Evolutionary conservation across 2,329 filamentous ascomycete species (phyloP).

Genomic region (Mollisia scopiformis): DNA sequence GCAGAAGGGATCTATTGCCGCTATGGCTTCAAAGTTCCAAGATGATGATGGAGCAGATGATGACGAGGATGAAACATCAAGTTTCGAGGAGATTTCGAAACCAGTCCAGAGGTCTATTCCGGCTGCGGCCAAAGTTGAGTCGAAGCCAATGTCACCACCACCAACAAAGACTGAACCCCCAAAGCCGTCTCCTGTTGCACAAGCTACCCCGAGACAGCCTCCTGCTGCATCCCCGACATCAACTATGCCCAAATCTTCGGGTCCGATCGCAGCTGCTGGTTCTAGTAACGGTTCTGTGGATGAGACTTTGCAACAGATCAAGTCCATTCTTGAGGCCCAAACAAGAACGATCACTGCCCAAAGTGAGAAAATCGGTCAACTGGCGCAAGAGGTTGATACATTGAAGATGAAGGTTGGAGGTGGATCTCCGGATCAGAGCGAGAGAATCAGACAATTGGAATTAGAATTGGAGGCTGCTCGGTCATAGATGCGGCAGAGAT

Average conservation of each 20-base stretch:
- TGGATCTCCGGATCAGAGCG: conserved; percentile 62
- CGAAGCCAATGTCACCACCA: conserved; percentile 46
- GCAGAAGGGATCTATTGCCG: conserved; percentile 84
- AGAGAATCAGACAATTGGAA: conserved; percentile 69
- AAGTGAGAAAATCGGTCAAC: conserved; percentile 70
- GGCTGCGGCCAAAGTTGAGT: conserved; percentile 40
- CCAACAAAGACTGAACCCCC: conserved; percentile 30
- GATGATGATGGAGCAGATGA: conserved; percentile 68
- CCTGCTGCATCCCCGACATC: conserved; percentile 24
- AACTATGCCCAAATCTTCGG: conserved; percentile 41
- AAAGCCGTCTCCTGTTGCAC: conserved; percentile 36
- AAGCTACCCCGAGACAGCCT: conserved; percentile 26
- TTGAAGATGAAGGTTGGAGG: conserved; percentile 77
- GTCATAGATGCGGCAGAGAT: conserved; percentile 4
- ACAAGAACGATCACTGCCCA: conserved; percentile 78
- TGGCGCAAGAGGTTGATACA: conserved; percentile 75
- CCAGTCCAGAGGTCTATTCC: conserved; percentile 63
- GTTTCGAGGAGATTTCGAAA: conserved; percentile 85
- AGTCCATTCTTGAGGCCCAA: conserved; percentile 75
- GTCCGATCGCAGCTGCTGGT: conserved; percentile 39
- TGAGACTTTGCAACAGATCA: conserved; percentile 75
- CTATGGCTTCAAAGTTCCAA: conserved; percentile 83
- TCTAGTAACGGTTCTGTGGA: conserved; percentile 53
- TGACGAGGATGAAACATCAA: conserved; percentile 63
- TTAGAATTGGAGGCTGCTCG: conserved; percentile 67